Evolutionary conservation across 495 filamentous ascomycete species (phyloP), one percentile per base, ranked within the genome.

Genomic region (Penicillium diatomitis): DNA sequence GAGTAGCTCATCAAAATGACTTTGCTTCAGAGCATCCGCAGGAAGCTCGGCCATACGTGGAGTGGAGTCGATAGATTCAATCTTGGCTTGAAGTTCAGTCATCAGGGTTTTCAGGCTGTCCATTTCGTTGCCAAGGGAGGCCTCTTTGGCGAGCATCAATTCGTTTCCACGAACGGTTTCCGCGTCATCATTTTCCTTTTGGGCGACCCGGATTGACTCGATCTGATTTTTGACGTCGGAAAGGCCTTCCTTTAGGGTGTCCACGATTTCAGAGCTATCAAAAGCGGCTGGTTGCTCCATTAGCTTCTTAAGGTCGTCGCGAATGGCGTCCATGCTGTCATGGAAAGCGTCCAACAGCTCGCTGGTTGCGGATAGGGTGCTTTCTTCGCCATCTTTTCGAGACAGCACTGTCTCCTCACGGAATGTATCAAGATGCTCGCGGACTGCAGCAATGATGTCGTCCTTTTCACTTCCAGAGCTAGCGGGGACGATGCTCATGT

Each of bases 61-160:
- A 37, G 80, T 75, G 6, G 75, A 69, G 50, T 92, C 84, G 46
- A 94, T 80, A 4, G 85, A 75, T 50, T 95, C 88, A 35, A 96
- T 79, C 67, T 94, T 95, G 57, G 80, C 78, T 41, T 85, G 80
- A 1, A 96, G 74, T 60, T 94, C 82, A 1, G 82, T 83, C 49
- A 96, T 87, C 47, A 95, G 71, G 33, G 79, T 68, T 55, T 95
- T 90, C 10, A 96, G 77, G 42, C 85, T 84, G 57, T 91, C 88
- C 42, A 95, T 82, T 47, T 90, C 87, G 48, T 82, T 78, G 7
- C 75, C 74, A 46, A 81, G 80, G 6, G 67, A 62, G 2, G 56
- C 39, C 35, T 69, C 67, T 39, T 77, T 72, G 27, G 74, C 74
- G 34, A 83, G 73, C 51, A 85, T 68, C 11, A 85, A 74, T 50